These are phyloP conservation scores for Chaetomium cochliodes DNA, from an alignment of 495 filamentous ascomycete genomes.

Conservation along the genomic window DNA sequence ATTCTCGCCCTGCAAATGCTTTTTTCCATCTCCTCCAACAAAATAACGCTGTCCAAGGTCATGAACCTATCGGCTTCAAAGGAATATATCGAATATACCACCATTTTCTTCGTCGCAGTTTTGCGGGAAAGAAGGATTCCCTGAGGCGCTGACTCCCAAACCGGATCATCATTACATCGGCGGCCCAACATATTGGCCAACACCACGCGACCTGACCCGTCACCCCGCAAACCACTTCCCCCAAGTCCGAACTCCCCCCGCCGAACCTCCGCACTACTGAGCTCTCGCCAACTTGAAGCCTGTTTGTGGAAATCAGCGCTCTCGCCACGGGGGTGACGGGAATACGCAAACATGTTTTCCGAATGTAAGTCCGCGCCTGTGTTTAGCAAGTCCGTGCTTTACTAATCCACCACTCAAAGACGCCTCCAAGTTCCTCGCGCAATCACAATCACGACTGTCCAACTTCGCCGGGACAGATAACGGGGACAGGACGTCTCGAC, in stretches of 20 bases:
- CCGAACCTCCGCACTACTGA: background rate
- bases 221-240: conserved; percentile 6
- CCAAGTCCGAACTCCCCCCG: background rate
- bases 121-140: background rate
- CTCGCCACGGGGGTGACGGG: conserved; percentile 29
- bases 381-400: conserved; percentile 2
- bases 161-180: conserved; percentile 24
- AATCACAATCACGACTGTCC: conserved; percentile 85
- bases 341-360: conserved; percentile 73
- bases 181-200: conserved; percentile 14
- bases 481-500: conserved; percentile 40
- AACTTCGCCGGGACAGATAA: conserved; percentile 63
- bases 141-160: background rate
- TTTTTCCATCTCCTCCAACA: conserved; percentile 1
- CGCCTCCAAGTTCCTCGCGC: conserved; percentile 94
- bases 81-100: background rate
- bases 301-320: conserved; percentile 17
- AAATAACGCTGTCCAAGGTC: background rate
- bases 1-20: conserved; percentile 15
- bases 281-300: background rate
- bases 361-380: conserved; percentile 72
- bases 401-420: conserved; percentile 52
- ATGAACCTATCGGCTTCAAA: background rate
- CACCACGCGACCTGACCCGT: background rate
- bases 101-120: background rate